Evolutionary conservation across 306 rosid genomes (phyloP).

Genomic region (Vigna nakashimae): DNA sequence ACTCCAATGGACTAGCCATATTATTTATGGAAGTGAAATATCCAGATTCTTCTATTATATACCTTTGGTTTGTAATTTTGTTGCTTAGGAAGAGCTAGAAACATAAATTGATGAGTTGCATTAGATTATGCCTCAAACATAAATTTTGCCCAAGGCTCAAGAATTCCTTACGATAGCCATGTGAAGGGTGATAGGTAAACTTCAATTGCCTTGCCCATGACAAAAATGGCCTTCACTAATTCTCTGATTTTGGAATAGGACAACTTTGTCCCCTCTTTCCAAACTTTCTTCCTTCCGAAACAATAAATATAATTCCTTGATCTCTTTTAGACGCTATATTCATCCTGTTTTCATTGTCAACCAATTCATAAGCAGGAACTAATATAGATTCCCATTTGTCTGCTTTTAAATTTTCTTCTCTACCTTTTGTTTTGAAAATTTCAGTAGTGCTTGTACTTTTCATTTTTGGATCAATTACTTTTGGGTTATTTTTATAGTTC

Average conservation of each 20-base stretch:
- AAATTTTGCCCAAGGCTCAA: background rate
- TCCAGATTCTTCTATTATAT: background rate
- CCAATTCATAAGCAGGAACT: background rate
- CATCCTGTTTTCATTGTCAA: slow-evolving; percentile 20
- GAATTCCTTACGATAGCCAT: background rate
- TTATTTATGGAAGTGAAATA: background rate
- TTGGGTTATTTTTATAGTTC: slow-evolving; percentile 19
- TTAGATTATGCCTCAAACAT: background rate
- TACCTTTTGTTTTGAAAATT: slow-evolving; percentile 33
- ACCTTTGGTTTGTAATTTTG: background rate
- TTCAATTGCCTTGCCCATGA: background rate
- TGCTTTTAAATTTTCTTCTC: slow-evolving; percentile 19
- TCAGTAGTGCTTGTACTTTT: slow-evolving; percentile 8
- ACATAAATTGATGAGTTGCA: background rate
- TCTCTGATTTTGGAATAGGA: background rate
- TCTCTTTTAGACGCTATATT: slow-evolving; percentile 17
- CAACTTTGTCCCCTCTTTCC: slow-evolving; percentile 8
- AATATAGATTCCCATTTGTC: background rate
- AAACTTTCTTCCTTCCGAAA: slow-evolving; percentile 4
- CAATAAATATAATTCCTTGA: background rate
- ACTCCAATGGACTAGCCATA: background rate
- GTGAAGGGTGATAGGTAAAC: background rate
- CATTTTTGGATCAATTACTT: slow-evolving; percentile 18
- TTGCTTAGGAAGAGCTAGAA: background rate
- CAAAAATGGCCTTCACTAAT: slow-evolving; percentile 4